Evolutionary conservation across 2,329 filamentous ascomycete genomes (phyloP).

Genomic region (Trichoderma oligosporum): DNA sequence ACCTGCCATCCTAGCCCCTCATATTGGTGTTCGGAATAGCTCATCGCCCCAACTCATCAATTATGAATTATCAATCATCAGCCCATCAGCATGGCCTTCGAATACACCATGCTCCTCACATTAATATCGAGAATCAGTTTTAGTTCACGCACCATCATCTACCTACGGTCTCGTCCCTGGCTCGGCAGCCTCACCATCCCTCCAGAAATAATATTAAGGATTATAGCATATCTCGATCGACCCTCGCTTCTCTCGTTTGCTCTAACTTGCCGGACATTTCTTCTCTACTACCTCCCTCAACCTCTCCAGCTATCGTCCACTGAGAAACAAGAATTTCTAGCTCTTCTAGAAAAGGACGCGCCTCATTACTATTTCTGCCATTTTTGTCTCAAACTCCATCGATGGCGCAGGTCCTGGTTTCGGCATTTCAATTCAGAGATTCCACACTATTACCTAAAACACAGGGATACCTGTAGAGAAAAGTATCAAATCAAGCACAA

Average conservation of each 20-base stretch:
- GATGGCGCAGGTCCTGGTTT: conserved; percentile 14
- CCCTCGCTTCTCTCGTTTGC: conserved; percentile 16
- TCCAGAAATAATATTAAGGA: conserved; percentile 13
- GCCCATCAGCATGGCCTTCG: neutral
- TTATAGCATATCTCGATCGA: conserved; percentile 9
- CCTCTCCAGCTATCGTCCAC: neutral
- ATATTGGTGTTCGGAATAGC: neutral
- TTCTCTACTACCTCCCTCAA: conserved; percentile 1
- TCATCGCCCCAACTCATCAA: neutral
- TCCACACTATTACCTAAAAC: neutral
- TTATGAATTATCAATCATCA: neutral
- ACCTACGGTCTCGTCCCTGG: neutral
- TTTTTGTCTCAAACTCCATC: conserved; percentile 14
- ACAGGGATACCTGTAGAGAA: neutral
- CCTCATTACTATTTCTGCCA: conserved; percentile 14
- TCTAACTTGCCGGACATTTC: conserved; percentile 18
- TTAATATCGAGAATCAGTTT: neutral
- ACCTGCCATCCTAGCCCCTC: neutral
- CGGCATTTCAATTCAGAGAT: neutral
- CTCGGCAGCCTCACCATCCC: conserved; percentile 16
- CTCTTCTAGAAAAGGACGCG: conserved; percentile 18
- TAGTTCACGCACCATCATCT: neutral
- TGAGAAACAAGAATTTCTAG: conserved; percentile 13
- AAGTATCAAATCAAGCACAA: neutral
- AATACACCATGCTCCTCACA: neutral